phyloP scores from a whole-genome alignment of 2,329 filamentous ascomycete species.

The Ophiocordyceps camponoti-saundersi region DNA sequence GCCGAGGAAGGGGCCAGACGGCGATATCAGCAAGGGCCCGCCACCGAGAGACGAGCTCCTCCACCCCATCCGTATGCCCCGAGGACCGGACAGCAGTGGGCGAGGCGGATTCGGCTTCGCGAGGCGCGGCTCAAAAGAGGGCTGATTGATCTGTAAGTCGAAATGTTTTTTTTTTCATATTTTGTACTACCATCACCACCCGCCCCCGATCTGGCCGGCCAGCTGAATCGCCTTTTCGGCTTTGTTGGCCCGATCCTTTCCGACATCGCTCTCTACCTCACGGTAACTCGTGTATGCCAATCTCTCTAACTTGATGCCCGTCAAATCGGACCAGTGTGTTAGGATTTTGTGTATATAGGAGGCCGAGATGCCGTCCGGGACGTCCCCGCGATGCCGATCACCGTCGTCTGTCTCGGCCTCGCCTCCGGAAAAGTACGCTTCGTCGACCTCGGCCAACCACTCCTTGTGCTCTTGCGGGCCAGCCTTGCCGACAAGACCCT shows the following conservation, averaged over 20 bases:
- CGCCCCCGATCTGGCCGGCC: slow-evolving; percentile 79
- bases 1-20: slow-evolving; percentile 25
- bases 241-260: slow-evolving; percentile 53
- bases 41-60: slow-evolving; percentile 43
- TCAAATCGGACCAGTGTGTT: slow-evolving; percentile 57
- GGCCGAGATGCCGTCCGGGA: slow-evolving; percentile 49
- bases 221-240: slow-evolving; percentile 75
- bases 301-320: slow-evolving; percentile 52
- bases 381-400: slow-evolving; percentile 12
- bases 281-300: slow-evolving; percentile 77
- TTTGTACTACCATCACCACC: slow-evolving; percentile 59
- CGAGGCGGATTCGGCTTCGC: slow-evolving; percentile 65
- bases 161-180: slow-evolving; percentile 3
- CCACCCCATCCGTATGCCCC: slow-evolving; percentile 55
- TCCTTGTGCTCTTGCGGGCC: slow-evolving; percentile 69
- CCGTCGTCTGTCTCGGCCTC: slow-evolving; percentile 24
- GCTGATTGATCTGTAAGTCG: slow-evolving; percentile 9
- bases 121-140: slow-evolving; percentile 34
- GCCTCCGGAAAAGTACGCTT: slow-evolving; percentile 69
- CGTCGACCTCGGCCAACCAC: slow-evolving; percentile 69
- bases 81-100: slow-evolving; percentile 61
- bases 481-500: slow-evolving; percentile 33
- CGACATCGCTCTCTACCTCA: slow-evolving; percentile 87
- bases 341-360: slow-evolving; percentile 51
- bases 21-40: slow-evolving; percentile 12